Conservation (phyloP, 1,139 yeast genomes). For the Kurtzmaniella quercitrusa region DNA sequence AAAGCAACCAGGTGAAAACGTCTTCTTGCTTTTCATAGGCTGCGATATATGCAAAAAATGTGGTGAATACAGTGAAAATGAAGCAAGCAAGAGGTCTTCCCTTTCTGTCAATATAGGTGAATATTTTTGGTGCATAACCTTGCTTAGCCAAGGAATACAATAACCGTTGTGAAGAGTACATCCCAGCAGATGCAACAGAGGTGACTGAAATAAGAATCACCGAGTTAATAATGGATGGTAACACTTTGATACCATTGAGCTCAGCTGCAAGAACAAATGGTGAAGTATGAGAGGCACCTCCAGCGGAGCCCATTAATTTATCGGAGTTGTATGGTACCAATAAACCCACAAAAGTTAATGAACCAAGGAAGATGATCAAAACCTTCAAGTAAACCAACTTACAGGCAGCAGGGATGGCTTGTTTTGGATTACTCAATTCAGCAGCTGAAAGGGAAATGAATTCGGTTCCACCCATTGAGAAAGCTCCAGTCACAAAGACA, state of each 20-base stretch:
- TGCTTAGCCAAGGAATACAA: slow-evolving; percentile 42
- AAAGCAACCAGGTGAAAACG: slow-evolving; percentile 42
- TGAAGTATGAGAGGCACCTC: slow-evolving; percentile 35
- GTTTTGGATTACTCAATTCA: slow-evolving; percentile 38
- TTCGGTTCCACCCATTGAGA: slow-evolving; percentile 38
- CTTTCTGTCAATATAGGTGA: slow-evolving; percentile 37
- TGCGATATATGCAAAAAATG: slow-evolving; percentile 32
- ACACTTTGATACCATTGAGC: slow-evolving; percentile 33
- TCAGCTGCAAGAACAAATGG: slow-evolving; percentile 45
- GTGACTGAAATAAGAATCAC: slow-evolving; percentile 43
- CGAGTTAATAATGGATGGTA: slow-evolving; percentile 40
- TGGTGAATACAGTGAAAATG: slow-evolving; percentile 27
- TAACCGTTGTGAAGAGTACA: slow-evolving; percentile 42
- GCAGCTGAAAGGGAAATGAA: slow-evolving; percentile 39
- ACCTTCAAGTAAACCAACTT: slow-evolving; percentile 39
- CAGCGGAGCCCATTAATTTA: slow-evolving; percentile 35
- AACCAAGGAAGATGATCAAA: slow-evolving; percentile 36
- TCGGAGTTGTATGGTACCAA: slow-evolving; percentile 38
- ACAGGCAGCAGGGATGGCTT: slow-evolving; percentile 39
- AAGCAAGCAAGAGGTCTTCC: slow-evolving; percentile 44
- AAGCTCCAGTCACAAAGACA: slow-evolving; percentile 36
- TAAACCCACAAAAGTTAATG: slow-evolving; percentile 38
- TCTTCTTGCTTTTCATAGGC: slow-evolving; percentile 37
- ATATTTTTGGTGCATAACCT: slow-evolving; percentile 39
- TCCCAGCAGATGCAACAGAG: slow-evolving; percentile 42